Conservation (phyloP, 148 eudicot genomes). For the Simmondsia chinensis region DNA sequence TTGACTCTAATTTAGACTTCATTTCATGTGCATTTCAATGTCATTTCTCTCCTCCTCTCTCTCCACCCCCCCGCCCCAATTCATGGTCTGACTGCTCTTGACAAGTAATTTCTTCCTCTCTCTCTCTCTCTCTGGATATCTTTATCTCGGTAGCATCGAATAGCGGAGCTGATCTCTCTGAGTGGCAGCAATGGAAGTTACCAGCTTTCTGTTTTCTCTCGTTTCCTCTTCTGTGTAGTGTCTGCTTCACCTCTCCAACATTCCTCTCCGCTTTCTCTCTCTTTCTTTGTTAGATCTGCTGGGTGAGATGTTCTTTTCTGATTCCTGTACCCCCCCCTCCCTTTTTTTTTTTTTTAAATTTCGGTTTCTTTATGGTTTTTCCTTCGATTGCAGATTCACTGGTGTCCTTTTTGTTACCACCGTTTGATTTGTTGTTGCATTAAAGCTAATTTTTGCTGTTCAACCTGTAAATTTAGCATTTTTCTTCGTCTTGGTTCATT, state of each 20-base stretch:
- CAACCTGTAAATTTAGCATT: too few species aligned
- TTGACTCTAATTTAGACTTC: not conserved
- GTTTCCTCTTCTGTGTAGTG: not conserved
- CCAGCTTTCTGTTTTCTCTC: slow-evolving; percentile 1
- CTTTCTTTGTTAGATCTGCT: too few species aligned
- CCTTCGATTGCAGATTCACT: too few species aligned
- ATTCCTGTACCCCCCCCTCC: not conserved
- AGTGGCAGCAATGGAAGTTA: slow-evolving; percentile 11
- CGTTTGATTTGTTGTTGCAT: too few species aligned
- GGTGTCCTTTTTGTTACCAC: too few species aligned
- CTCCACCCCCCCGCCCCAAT: not conserved
- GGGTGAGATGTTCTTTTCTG: not conserved
- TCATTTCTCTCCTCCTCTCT: not conserved
- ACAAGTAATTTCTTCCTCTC: too few species aligned
- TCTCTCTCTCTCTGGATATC: slow-evolving; percentile 5
- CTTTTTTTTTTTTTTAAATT: not conserved
- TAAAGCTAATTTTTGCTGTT: too few species aligned
- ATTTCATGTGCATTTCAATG: slow-evolving; percentile 8
- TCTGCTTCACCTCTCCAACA: too few species aligned
- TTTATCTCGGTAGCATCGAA: not conserved
- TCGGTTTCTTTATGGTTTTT: too few species aligned
- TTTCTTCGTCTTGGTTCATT: too few species aligned
- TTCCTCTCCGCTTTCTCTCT: too few species aligned
- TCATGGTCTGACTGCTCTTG: too few species aligned
- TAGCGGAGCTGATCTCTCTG: not conserved